Conservation (phyloP, 73 alveolate species). For the Stentor coeruleus region DNA sequence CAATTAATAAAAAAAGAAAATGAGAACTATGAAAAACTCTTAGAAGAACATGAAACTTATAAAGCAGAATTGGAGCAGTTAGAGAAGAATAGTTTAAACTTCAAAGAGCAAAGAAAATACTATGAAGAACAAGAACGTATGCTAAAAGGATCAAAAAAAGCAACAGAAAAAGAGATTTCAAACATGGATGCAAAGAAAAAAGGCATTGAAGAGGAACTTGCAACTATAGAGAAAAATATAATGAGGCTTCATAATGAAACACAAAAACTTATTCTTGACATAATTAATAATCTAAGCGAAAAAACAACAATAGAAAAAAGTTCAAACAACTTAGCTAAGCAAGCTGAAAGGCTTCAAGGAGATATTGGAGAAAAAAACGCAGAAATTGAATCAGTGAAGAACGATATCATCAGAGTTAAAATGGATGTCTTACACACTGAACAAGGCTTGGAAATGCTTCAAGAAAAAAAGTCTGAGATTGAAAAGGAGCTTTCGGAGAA, state of each 20-base stretch:
- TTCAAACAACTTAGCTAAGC: slow-evolving; percentile 77
- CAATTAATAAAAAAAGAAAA: slow-evolving; percentile 65
- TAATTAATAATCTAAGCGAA: slow-evolving; percentile 79
- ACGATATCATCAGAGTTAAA: slow-evolving; percentile 95
- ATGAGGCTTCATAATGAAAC: slow-evolving; percentile 92
- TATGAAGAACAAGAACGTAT: slow-evolving; percentile 67
- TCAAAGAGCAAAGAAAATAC: slow-evolving; percentile 77
- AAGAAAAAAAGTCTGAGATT: slow-evolving; percentile 81
- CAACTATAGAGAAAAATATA: slow-evolving; percentile 79
- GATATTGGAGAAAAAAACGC: slow-evolving; percentile 86
- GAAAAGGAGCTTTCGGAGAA: slow-evolving; percentile 85
- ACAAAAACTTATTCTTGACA: slow-evolving; percentile 86
- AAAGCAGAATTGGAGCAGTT: slow-evolving; percentile 68
- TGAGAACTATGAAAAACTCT: slow-evolving; percentile 85
- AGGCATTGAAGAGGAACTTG: slow-evolving; percentile 81
- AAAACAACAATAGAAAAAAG: slow-evolving; percentile 93
- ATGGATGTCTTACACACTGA: slow-evolving; percentile 92
- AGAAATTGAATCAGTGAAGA: slow-evolving; percentile 86
- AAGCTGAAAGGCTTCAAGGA: slow-evolving; percentile 66
- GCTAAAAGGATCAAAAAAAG: slow-evolving; percentile 75
- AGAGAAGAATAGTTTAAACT: slow-evolving; percentile 62
- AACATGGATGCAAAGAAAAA: slow-evolving; percentile 80
- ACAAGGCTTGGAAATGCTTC: slow-evolving; percentile 82
- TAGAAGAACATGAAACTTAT: slow-evolving; percentile 69
- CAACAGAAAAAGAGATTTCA: slow-evolving; percentile 82